A percentile compares a stretch with the other conserved stretches of the same genome.
phyloP scores from a whole-genome alignment of 2,329 filamentous ascomycete genomes.

The Aspergillus intermedius region DNA sequence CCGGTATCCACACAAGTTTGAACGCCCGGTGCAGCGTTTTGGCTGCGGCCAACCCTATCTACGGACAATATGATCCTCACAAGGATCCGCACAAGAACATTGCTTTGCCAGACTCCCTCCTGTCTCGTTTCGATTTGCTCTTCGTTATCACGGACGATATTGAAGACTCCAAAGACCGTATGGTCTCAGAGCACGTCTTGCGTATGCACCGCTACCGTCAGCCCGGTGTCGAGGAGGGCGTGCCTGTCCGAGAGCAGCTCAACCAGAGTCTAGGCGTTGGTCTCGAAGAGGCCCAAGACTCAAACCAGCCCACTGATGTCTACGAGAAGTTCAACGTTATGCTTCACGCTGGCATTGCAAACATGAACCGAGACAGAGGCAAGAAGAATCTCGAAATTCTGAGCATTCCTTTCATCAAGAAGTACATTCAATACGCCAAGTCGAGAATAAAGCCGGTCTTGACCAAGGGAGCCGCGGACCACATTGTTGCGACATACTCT shows the following conservation, averaged over 20 bases:
- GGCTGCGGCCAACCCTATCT: slow-evolving; percentile 94
- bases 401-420: slow-evolving; percentile 97
- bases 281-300: slow-evolving; percentile 66
- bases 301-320: slow-evolving; percentile 72
- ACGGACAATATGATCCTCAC: slow-evolving; percentile 95
- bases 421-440: slow-evolving; percentile 98
- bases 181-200: slow-evolving; percentile 91
- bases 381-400: slow-evolving; percentile 78
- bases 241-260: slow-evolving; percentile 81
- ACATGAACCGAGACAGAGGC: slow-evolving; percentile 60
- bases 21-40: slow-evolving; percentile 96
- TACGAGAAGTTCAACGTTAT: slow-evolving; percentile 96
- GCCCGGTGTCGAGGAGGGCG: slow-evolving; percentile 86
- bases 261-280: slow-evolving; percentile 83
- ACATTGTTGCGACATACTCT: slow-evolving; percentile 86
- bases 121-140: slow-evolving; percentile 96
- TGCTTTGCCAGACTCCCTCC: slow-evolving; percentile 86
- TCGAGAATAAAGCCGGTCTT: slow-evolving; percentile 80
- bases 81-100: slow-evolving; percentile 99
- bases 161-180: slow-evolving; percentile 82
- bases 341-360: slow-evolving; percentile 88
- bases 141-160: slow-evolving; percentile 99
- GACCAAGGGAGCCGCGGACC: slow-evolving; percentile 84
- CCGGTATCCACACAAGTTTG: slow-evolving; percentile 92
- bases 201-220: slow-evolving; percentile 96